phyloP scores from a whole-genome alignment of 768 basidiomycete species.

The Tremella yokohamensis region DNA sequence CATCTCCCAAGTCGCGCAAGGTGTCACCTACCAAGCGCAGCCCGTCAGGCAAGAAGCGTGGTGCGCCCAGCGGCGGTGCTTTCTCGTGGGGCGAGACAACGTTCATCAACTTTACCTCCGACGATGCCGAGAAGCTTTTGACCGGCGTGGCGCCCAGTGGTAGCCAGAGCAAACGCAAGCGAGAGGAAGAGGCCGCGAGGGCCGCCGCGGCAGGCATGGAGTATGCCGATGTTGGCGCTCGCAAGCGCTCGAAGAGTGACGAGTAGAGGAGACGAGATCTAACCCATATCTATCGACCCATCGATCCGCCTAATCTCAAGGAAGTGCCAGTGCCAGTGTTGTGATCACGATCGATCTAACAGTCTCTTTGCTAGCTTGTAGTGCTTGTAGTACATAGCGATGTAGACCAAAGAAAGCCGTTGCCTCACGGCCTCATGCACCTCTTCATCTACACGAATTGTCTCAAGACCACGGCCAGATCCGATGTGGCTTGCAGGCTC shows the following conservation, averaged over 20 bases:
- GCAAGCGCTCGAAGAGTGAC: constrained; percentile 4
- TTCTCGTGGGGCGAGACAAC: constrained; percentile 44
- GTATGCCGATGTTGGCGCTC: neutral
- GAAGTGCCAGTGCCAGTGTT: too few species aligned
- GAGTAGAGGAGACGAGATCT: neutral
- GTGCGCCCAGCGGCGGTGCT: constrained; percentile 15
- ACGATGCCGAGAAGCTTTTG: constrained; percentile 48
- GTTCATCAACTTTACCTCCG: constrained; percentile 51
- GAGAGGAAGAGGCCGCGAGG: constrained; percentile 31
- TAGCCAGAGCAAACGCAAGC: constrained; percentile 36
- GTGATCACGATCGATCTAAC: too few species aligned
- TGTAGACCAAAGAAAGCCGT: too few species aligned
- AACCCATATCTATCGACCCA: too few species aligned
- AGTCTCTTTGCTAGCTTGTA: too few species aligned
- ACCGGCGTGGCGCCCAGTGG: constrained; percentile 50
- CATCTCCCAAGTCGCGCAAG: constrained; percentile 21
- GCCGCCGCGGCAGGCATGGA: neutral
- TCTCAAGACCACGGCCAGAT: constrained; percentile 45
- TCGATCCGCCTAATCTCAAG: too few species aligned
- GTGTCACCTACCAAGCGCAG: constrained; percentile 32
- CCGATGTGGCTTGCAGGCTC: constrained; percentile 29
- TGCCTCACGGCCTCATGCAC: too few species aligned
- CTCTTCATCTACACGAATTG: too few species aligned
- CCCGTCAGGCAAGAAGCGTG: constrained; percentile 26
- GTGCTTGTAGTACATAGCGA: too few species aligned